These are phyloP conservation scores for Paecilomyces variotii DNA, from an alignment of 2,329 filamentous ascomycete species.

Conservation along the genomic window DNA sequence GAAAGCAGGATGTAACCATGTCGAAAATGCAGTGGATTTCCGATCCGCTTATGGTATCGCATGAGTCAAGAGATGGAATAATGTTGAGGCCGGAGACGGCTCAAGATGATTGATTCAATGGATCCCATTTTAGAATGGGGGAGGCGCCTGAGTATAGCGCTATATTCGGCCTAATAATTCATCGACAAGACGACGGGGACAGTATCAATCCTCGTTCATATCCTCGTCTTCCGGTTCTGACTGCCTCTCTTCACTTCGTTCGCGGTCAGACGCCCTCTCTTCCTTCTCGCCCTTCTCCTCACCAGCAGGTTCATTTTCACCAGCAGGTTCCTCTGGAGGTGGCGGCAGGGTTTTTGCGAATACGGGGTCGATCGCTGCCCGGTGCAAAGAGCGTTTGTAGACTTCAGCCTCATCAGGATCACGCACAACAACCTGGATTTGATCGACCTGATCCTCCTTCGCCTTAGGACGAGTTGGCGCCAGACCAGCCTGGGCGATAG, in stretches of 20 bases:
- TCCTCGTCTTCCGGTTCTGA: neutral
- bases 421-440: slow-evolving; percentile 44
- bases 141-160: neutral
- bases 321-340: slow-evolving; percentile 16
- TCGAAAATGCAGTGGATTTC: neutral
- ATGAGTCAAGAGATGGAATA: neutral
- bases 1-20: neutral
- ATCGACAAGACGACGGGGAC: neutral
- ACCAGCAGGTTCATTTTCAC: neutral
- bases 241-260: neutral
- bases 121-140: neutral
- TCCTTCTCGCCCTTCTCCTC: slow-evolving; percentile 15
- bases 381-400: slow-evolving; percentile 39
- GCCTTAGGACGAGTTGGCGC: slow-evolving; percentile 28
- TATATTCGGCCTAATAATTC: neutral
- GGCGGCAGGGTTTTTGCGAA: slow-evolving; percentile 31
- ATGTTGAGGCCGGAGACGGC: neutral
- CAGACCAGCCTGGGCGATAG: slow-evolving; percentile 33
- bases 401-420: slow-evolving; percentile 44
- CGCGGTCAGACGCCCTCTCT: neutral
- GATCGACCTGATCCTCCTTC: slow-evolving; percentile 44
- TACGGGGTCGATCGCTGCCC: slow-evolving; percentile 39
- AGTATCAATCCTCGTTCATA: neutral
- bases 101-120: neutral
- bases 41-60: neutral